phyloP scores from a whole-genome alignment of 495 filamentous ascomycete genomes.

The Massariosphaeria phaeospora region DNA sequence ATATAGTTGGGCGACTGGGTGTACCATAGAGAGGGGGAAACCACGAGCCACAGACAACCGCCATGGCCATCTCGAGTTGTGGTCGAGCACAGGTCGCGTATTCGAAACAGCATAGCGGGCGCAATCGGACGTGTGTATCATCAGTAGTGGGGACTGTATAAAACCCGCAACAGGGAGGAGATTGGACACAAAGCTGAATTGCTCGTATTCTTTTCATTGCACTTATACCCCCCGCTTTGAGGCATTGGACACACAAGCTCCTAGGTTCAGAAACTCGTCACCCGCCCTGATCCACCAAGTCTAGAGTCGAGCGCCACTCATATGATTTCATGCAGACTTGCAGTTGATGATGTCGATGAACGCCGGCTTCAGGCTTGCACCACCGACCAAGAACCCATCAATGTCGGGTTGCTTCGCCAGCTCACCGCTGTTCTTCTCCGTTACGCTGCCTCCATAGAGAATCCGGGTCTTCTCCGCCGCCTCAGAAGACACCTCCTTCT shows the following conservation, averaged over 20 bases:
- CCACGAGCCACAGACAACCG: too few relatives aligned
- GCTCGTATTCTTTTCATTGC: too few relatives aligned
- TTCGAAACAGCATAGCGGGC: too few relatives aligned
- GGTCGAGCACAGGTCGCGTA: too few relatives aligned
- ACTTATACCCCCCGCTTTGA: too few relatives aligned
- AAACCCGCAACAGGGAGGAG: too few relatives aligned
- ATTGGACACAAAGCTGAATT: too few relatives aligned
- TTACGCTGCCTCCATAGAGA: constrained; percentile 94
- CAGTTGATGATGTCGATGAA: constrained; percentile 70
- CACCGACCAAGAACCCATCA: constrained; percentile 96
- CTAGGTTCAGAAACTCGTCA: too few relatives aligned
- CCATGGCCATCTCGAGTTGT: too few relatives aligned
- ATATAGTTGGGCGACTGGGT: constrained; percentile 26
- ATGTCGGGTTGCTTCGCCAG: constrained; percentile 88
- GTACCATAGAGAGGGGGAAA: too few relatives aligned
- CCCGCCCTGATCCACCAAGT: neutral
- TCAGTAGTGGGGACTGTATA: too few relatives aligned
- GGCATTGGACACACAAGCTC: neutral
- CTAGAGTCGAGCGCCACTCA: constrained; percentile 13
- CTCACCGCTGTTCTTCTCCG: constrained; percentile 95
- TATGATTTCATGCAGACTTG: constrained; percentile 39
- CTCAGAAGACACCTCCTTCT: constrained; percentile 61
- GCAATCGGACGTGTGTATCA: too few relatives aligned
- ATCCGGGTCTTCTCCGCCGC: constrained; percentile 77
- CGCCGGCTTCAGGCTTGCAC: constrained; percentile 96